Evolutionary conservation across 2,329 filamentous ascomycete genomes (phyloP), one percentile per base, ranked within the genome.

Genomic region (Zasmidium angulare): DNA sequence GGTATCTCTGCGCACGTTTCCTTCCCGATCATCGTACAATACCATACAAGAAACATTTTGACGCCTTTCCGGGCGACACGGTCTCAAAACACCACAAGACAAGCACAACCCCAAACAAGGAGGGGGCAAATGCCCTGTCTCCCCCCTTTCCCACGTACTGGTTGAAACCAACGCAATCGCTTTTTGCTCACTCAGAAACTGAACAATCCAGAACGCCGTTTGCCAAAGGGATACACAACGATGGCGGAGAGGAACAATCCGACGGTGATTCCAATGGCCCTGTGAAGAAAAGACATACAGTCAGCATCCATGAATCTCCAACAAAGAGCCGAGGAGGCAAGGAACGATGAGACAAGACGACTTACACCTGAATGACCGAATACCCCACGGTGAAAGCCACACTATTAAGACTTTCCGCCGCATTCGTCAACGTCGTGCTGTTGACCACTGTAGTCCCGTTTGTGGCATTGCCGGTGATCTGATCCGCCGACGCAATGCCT

Each of bases 401-500:
- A 23, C 70, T 75, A 58, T 81, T 80, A 36, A 79, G 56, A 10
- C 59, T 64, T 2, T 60, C 58, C 7, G 59, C 60, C 12, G 59
- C 66, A 1, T 66, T 60, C 1, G 69, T 66, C 4, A 76, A 67
- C 1, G 67, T 67, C 10, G 69, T 69, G 19, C 54, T 73, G 58
- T 76, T 77, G 10, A 78, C 69, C 0, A 77, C 81, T 20, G 77
- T 78, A 2, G 78, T 75, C 4, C 67, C 74, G 22, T 80, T 82
- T 0, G 77, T 77, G 60, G 77, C 62, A 40, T 69, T 71, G 19
- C 67, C 63, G 9, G 76, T 79, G 63, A 85, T 83, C 64, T 85
- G 79, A 62, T 86, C 79, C 0, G 85, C 84, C 2, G 79, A 81
- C 10, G 79, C 79, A 48, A 87, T 77, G 14, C 85, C 84, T 0